Conservation (phyloP, 2,329 filamentous ascomycete genomes). For the Trichoderma pleuroti region DNA sequence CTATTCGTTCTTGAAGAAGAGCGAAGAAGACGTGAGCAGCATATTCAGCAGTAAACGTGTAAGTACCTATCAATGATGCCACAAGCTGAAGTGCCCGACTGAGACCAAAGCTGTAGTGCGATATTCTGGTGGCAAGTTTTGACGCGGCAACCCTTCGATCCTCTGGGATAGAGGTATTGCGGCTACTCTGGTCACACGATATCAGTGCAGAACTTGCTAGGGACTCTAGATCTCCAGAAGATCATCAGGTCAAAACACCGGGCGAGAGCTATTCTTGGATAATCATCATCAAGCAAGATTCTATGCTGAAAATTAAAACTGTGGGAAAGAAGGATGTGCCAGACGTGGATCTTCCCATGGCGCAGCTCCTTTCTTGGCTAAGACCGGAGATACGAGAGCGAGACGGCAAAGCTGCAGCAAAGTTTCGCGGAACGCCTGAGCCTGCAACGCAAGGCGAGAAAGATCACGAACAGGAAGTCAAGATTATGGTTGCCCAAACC, state of each 20-base stretch:
- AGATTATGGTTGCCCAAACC: conserved; percentile 77
- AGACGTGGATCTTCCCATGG: conserved; percentile 70
- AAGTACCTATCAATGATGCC: conserved; percentile 33
- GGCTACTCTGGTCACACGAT: conserved; percentile 75
- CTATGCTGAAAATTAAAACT: conserved; percentile 73
- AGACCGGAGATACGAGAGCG: conserved; percentile 77
- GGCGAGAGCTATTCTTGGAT: conserved; percentile 78
- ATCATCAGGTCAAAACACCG: conserved; percentile 72
- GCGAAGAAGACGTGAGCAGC: conserved; percentile 58
- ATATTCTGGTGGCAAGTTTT: conserved; percentile 86
- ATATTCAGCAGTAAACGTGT: conserved; percentile 63
- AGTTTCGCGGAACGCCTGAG: conserved; percentile 32
- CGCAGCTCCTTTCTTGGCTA: conserved; percentile 75
- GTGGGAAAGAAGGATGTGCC: conserved; percentile 69
- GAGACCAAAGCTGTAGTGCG: conserved; percentile 53
- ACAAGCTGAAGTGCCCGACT: neutral
- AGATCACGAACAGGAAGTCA: conserved; percentile 66
- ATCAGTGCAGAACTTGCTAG: conserved; percentile 85
- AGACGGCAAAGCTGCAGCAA: conserved; percentile 57
- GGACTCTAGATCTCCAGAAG: conserved; percentile 74
- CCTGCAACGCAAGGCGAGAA: conserved; percentile 26
- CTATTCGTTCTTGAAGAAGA: conserved; percentile 65
- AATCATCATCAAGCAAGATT: conserved; percentile 78
- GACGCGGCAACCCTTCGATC: conserved; percentile 73
- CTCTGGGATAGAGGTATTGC: conserved; percentile 71